Evolutionary conservation across 2,329 filamentous ascomycete species (phyloP).

Genomic region (Diaporthe velutina): DNA sequence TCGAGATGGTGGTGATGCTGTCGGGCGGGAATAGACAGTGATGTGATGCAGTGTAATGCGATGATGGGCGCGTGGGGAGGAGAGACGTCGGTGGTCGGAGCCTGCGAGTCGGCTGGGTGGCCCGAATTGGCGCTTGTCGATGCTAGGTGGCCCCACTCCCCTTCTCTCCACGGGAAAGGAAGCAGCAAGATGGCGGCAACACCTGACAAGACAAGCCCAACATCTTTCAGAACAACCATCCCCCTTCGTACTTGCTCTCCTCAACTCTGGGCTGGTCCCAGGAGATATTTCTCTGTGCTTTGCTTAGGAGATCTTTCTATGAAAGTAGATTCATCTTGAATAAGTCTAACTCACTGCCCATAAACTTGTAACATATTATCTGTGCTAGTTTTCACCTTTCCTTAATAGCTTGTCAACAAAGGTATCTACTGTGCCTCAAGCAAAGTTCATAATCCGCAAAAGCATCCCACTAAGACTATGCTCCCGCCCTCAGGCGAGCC

Average conservation of each 20-base stretch:
- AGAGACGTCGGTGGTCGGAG: slow-evolving; percentile 28
- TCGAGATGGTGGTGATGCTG: slow-evolving; percentile 33
- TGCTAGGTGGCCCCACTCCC: slow-evolving; percentile 5
- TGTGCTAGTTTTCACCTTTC: not conserved
- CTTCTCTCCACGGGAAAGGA: slow-evolving; percentile 2
- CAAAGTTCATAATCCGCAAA: not conserved
- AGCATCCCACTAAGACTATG: not conserved
- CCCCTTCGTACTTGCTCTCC: not conserved
- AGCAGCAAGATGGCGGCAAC: not conserved
- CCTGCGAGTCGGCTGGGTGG: slow-evolving; percentile 13
- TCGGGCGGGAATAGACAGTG: slow-evolving; percentile 1
- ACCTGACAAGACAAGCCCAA: not conserved
- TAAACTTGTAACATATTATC: not conserved
- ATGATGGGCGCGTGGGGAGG: slow-evolving; percentile 26
- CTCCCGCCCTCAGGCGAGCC: not conserved
- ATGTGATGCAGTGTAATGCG: slow-evolving; percentile 28
- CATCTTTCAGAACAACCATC: not conserved
- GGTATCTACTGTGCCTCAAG: not conserved
- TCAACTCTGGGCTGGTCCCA: not conserved
- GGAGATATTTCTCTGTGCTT: not conserved
- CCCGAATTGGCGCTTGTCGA: slow-evolving; percentile 20
- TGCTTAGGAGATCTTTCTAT: not conserved
- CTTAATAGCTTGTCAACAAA: not conserved
- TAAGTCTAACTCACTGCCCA: not conserved
- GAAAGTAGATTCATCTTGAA: not conserved